A percentile compares a stretch with the other conserved stretches of the same genome.
Evolutionary conservation across 305 asterid genomes (phyloP).

Genomic region (Salvia sclarea): DNA sequence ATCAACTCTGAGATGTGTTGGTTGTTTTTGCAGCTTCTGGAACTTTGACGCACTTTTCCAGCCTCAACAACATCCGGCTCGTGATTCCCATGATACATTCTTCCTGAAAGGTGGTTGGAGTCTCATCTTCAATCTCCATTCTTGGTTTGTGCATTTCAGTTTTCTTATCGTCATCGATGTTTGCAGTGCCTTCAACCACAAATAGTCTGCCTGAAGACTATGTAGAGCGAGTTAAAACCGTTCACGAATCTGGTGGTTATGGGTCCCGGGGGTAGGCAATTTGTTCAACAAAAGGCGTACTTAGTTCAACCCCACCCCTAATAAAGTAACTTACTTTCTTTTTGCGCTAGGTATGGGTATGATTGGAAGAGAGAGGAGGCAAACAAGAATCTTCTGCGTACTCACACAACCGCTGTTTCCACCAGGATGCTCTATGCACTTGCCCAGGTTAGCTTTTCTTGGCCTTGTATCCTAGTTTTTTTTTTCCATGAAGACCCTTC

Average conservation of each 20-base stretch:
- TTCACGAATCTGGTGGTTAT: conserved; percentile 91
- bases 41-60: conserved; percentile 95
- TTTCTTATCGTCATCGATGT: conserved; percentile 28
- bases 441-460: conserved; percentile 63
- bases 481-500: background rate
- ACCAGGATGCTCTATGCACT: conserved; percentile 88
- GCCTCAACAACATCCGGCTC: conserved; percentile 98
- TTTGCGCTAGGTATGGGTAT: conserved; percentile 67
- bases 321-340: conserved; percentile 2
- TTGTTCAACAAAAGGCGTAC: conserved; percentile 7
- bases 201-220: conserved; percentile 83
- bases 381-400: conserved; percentile 86
- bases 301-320: conserved; percentile 20
- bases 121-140: conserved; percentile 27
- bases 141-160: conserved; percentile 21
- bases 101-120: conserved; percentile 63
- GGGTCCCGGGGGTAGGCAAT: conserved; percentile 82
- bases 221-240: conserved; percentile 75
- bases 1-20: conserved; percentile 10
- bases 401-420: conserved; percentile 98
- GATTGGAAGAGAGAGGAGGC: conserved; percentile 99
- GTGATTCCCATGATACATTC: conserved; percentile 97
- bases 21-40: conserved; percentile 73
- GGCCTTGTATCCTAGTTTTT: background rate
- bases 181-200: conserved; percentile 80